Evolutionary conservation across 495 filamentous ascomycete genomes (phyloP).

Genomic region (Penicillium goetzii): DNA sequence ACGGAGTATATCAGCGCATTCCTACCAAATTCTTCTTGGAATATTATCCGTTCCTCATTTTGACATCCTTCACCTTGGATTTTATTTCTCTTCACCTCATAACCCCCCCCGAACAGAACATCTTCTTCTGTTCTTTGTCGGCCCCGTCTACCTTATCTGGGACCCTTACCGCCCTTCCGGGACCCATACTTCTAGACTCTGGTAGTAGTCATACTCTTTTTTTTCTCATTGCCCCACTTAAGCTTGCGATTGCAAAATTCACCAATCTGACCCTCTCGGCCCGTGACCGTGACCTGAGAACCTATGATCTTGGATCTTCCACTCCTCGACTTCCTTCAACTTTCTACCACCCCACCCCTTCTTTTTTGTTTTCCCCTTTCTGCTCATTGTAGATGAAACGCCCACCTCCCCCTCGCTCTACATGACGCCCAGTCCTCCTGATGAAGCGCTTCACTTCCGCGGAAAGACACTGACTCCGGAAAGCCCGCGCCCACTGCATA

Average conservation of each 20-base stretch:
- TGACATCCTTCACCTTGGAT: not conserved
- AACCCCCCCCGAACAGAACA: not conserved
- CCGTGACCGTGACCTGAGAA: not conserved
- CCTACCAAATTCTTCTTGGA: not conserved
- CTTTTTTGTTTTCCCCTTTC: slow-evolving; percentile 18
- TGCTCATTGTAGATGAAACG: slow-evolving; percentile 48
- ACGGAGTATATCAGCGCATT: slow-evolving; percentile 3
- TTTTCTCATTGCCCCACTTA: slow-evolving; percentile 41
- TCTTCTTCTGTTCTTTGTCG: not conserved
- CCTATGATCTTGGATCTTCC: slow-evolving; percentile 4
- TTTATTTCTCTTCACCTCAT: not conserved
- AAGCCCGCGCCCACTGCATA: slow-evolving; percentile 71
- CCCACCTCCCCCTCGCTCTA: slow-evolving; percentile 39
- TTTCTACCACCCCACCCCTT: slow-evolving; percentile 1
- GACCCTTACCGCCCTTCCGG: slow-evolving; percentile 22
- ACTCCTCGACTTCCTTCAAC: not conserved
- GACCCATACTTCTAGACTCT: slow-evolving; percentile 1
- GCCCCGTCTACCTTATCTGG: slow-evolving; percentile 9
- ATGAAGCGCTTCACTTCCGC: slow-evolving; percentile 67
- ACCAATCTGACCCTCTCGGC: slow-evolving; percentile 12
- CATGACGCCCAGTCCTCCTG: slow-evolving; percentile 67
- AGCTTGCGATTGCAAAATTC: slow-evolving; percentile 40
- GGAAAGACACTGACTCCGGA: slow-evolving; percentile 72
- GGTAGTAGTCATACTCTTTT: slow-evolving; percentile 5
- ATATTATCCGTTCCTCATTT: not conserved